Percentiles rank a stretch among this genome's conserved stretches.
Conservation (phyloP, 768 basidiomycete species). For the Pleurotus ostreatus region DNA sequence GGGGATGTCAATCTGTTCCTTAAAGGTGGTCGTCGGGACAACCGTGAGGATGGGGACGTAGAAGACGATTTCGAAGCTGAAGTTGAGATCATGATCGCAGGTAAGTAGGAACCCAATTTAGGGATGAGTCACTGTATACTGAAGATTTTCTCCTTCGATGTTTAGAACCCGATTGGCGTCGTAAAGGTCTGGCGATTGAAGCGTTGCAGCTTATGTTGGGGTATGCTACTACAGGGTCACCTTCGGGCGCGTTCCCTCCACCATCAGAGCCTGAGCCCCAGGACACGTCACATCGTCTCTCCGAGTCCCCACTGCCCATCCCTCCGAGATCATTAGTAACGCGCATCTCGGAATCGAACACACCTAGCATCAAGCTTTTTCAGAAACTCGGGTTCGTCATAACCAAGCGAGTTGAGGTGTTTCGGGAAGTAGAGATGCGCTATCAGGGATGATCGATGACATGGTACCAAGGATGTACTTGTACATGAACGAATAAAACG, state of each 20-base stretch:
- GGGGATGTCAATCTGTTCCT: slow-evolving; percentile 94
- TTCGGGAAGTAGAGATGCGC: slow-evolving; percentile 83
- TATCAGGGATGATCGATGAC: slow-evolving; percentile 13
- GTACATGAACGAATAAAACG: background rate
- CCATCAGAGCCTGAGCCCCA: background rate
- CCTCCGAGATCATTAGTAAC: slow-evolving; percentile 51
- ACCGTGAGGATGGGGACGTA: slow-evolving; percentile 16
- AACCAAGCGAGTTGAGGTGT: slow-evolving; percentile 67
- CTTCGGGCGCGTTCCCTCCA: slow-evolving; percentile 21
- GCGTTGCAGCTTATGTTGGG: slow-evolving; percentile 63
- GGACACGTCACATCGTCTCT: slow-evolving; percentile 12
- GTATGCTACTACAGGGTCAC: slow-evolving; percentile 52
- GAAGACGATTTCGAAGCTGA: slow-evolving; percentile 65
- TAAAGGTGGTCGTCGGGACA: slow-evolving; percentile 39
- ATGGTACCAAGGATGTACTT: background rate
- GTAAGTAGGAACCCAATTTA: slow-evolving; percentile 28
- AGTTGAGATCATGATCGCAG: slow-evolving; percentile 91
- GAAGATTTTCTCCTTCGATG: background rate
- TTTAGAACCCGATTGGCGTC: slow-evolving; percentile 63
- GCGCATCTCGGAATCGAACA: slow-evolving; percentile 69
- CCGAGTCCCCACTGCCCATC: slow-evolving; percentile 36
- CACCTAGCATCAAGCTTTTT: slow-evolving; percentile 69
- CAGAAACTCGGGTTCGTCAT: slow-evolving; percentile 70
- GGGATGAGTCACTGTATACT: background rate
- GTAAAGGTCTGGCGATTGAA: slow-evolving; percentile 61